phyloP scores from a whole-genome alignment of 306 rosid species.

The Glycine tomentella region DNA sequence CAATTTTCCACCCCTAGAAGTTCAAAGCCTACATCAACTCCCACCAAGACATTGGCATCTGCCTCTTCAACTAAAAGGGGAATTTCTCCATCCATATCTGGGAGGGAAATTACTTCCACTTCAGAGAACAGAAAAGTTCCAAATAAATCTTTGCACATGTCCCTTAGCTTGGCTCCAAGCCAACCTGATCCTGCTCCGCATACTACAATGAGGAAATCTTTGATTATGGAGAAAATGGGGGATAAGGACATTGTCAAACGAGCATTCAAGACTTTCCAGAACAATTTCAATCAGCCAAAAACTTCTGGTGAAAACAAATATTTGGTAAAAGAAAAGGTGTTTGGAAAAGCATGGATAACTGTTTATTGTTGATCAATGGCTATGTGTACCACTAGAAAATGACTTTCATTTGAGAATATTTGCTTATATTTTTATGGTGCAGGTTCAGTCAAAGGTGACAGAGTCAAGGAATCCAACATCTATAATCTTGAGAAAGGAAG shows the following conservation, averaged over 20 bases:
- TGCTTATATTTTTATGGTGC: constrained; percentile 33
- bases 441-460: constrained; percentile 61
- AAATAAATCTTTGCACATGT: constrained; percentile 65
- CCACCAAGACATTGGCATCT: constrained; percentile 45
- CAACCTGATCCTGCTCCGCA: constrained; percentile 53
- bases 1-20: constrained; percentile 57
- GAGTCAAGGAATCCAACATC: constrained; percentile 58
- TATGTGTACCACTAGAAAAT: too few relatives aligned
- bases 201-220: constrained; percentile 58
- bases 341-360: not conserved
- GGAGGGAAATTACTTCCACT: constrained; percentile 46
- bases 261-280: constrained; percentile 81
- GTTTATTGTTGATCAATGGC: not conserved
- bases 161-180: constrained; percentile 62
- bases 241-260: constrained; percentile 86
- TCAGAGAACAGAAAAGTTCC: constrained; percentile 59
- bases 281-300: constrained; percentile 58
- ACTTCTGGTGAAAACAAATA: constrained; percentile 55
- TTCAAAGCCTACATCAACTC: constrained; percentile 54
- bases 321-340: constrained; percentile 63
- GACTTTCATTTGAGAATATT: constrained; percentile 1
- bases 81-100: constrained; percentile 50
- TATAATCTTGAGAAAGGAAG: constrained; percentile 52
- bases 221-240: constrained; percentile 83
- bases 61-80: constrained; percentile 55